Percentiles rank a stretch among this genome's conserved stretches.
phyloP scores from a whole-genome alignment of 768 basidiomycete species.

The Neoboletus magnificus region DNA sequence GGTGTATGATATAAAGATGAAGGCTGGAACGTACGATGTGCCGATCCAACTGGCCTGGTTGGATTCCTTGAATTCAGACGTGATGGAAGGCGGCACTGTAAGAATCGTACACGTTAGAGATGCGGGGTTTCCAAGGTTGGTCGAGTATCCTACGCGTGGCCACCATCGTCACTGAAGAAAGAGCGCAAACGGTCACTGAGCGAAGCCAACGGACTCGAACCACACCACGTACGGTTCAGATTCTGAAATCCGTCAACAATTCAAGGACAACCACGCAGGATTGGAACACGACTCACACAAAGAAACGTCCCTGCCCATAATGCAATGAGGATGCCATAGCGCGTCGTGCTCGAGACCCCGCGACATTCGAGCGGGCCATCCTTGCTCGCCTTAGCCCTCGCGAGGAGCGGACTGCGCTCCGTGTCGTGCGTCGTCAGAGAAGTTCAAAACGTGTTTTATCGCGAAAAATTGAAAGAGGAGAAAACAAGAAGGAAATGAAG shows the following conservation, averaged over 20 bases:
- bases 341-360: conserved; percentile 54
- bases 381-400: not conserved
- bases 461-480: too few relatives aligned
- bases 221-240: conserved; percentile 11
- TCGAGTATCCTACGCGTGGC: conserved; percentile 14
- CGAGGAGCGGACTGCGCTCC: conserved; percentile 31
- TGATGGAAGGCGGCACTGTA: conserved; percentile 15
- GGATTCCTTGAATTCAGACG: conserved; percentile 25
- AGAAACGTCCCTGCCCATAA: conserved; percentile 71
- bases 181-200: not conserved
- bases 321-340: conserved; percentile 62
- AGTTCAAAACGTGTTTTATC: too few relatives aligned
- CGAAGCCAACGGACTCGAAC: not conserved
- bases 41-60: conserved; percentile 31
- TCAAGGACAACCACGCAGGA: not conserved
- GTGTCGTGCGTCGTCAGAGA: conserved; percentile 3
- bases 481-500: too few relatives aligned
- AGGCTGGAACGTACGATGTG: conserved; percentile 17
- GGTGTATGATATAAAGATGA: too few relatives aligned
- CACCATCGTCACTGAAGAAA: conserved; percentile 21
- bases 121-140: not conserved
- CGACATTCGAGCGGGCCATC: conserved; percentile 43
- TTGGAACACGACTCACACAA: conserved; percentile 44
- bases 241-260: conserved; percentile 1
- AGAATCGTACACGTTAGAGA: not conserved